Conservation (phyloP, 225 moss, liverwort and hornwort genomes). For the Physcomitrellopsis africana region DNA sequence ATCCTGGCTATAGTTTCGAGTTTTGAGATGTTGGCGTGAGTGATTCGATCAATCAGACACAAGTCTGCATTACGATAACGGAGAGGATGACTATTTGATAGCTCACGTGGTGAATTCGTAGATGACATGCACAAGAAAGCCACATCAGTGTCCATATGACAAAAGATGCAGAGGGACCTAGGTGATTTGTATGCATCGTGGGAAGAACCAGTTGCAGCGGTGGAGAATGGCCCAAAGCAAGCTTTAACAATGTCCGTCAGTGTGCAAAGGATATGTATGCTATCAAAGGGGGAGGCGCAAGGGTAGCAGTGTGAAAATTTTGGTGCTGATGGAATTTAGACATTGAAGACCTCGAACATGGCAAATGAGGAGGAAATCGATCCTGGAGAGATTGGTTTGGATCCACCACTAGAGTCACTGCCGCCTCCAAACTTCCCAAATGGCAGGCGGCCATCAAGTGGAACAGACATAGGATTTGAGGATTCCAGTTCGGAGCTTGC, state of each 20-base stretch:
- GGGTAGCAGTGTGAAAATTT: not conserved
- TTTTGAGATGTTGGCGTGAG: no score
- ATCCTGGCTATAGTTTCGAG: no score
- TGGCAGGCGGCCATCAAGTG: constrained; percentile 43
- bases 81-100: no score
- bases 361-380: constrained; percentile 19
- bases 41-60: no score
- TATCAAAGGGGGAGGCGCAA: not conserved
- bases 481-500: constrained; percentile 39
- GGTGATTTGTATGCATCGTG: not conserved
- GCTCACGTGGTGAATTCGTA: no score
- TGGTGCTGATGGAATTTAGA: not conserved
- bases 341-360: constrained; percentile 29
- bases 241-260: not conserved
- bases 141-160: no score
- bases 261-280: not conserved
- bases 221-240: not conserved
- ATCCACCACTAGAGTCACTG: not conserved
- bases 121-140: no score
- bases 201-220: not conserved
- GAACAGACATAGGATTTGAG: constrained; percentile 52
- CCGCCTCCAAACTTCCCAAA: constrained; percentile 34
- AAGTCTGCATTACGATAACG: no score
- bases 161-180: no score
- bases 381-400: not conserved